Evolutionary conservation across 2,329 filamentous ascomycete species (phyloP).

Genomic region (Sphaerulina populicola): DNA sequence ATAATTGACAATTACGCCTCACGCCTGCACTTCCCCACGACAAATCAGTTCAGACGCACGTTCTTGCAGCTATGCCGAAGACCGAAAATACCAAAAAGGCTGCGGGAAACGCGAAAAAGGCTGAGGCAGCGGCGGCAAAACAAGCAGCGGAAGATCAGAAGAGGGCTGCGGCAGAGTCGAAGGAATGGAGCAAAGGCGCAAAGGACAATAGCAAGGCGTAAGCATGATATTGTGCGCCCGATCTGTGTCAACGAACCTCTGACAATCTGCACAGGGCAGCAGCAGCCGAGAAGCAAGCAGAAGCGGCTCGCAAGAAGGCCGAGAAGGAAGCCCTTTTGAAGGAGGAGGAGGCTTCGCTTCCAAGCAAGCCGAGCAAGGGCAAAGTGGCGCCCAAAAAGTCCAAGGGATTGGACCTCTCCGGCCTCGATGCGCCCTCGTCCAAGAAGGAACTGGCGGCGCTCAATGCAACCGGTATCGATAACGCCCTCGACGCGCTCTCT

Average conservation of each 20-base stretch:
- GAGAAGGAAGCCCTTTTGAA: slow-evolving; percentile 75
- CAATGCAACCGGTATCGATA: slow-evolving; percentile 83
- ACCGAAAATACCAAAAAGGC: slow-evolving; percentile 80
- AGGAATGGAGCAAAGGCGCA: slow-evolving; percentile 74
- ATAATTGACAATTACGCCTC: no score
- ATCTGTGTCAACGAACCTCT: slow-evolving; percentile 1
- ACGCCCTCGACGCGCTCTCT: slow-evolving; percentile 78
- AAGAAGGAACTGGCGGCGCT: slow-evolving; percentile 52
- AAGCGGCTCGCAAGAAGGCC: slow-evolving; percentile 79
- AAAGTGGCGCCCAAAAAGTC: slow-evolving; percentile 55
- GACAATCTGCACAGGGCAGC: slow-evolving; percentile 54
- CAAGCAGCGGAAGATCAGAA: slow-evolving; percentile 61
- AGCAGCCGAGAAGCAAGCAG: slow-evolving; percentile 73
- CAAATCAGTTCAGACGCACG: not conserved
- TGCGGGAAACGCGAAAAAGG: slow-evolving; percentile 83
- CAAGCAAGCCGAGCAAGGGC: slow-evolving; percentile 56
- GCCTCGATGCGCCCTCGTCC: slow-evolving; percentile 55
- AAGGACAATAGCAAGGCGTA: slow-evolving; percentile 86
- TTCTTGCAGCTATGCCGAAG: slow-evolving; percentile 15
- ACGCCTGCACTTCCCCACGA: not conserved
- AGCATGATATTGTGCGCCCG: slow-evolving; percentile 29
- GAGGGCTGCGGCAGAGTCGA: slow-evolving; percentile 58
- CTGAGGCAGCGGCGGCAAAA: slow-evolving; percentile 75
- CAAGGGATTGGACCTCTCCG: slow-evolving; percentile 63
- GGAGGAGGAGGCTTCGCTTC: slow-evolving; percentile 68